Base-by-base conservation (phyloP, 140 eudicot genomes). In the Flaveria floridana region DNA sequence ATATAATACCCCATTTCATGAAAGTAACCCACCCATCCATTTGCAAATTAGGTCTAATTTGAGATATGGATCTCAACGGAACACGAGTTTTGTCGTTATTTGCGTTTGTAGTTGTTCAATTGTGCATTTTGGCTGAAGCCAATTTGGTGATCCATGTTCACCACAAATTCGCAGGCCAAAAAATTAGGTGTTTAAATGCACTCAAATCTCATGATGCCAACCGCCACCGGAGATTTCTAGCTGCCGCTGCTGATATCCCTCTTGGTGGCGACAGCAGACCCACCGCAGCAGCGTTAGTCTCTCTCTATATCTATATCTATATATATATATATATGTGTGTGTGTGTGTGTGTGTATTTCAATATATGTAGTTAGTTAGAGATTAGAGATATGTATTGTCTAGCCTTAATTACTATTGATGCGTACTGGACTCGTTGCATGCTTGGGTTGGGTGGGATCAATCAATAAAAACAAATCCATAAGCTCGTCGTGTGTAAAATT, bases 261-360 rank as follows among this genome's bases (percentile, higher is more conserved):
- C 68, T 93, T 8, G 97, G 97, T 47, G 98, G 98, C 39, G 88
- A 93, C 74, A 90, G 94, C 62, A 74, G 79, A 44, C 97, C 98
- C 51, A 84, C 96, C 20, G 90, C 82, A 59, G 79, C 89, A 47
- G 95, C 96, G 97, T 92, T 76, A 73, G 76, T 78, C 65, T 70
- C 74, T 48, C n/a, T 6, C 12, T 13, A 0, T 26, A 2, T 28
- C 18, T 25, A 11, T 57, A 9, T 56, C 0, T 34, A 34, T 34
- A 34, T 34, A 4, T 34, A 34, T 34, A 4, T 34, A 34, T 34
- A 34, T 4, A 34, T 34, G 0, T 23, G 25, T 23, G 25, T 23
- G 25, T 23, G 25, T 23, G 25, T 23, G 0, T 23, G 0, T 23
- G 1, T 23, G 1, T 23, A 23, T 23, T 23, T 23, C 25, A 23